Evolutionary conservation across 2,329 filamentous ascomycete genomes (phyloP).

Genomic region (Claviceps maximensis): DNA sequence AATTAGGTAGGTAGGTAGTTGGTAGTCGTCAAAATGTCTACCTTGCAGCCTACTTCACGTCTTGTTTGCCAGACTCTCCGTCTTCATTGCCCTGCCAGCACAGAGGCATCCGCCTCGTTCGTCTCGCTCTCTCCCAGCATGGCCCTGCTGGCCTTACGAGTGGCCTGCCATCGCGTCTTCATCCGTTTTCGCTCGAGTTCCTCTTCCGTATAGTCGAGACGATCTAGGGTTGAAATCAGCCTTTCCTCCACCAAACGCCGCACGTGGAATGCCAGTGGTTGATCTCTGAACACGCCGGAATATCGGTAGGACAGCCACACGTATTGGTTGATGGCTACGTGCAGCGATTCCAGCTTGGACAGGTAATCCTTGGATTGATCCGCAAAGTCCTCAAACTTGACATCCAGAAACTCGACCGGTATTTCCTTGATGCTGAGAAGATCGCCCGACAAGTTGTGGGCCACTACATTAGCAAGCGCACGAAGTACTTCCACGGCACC

Average conservation of each 20-base stretch:
- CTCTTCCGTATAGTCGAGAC: constrained; percentile 37
- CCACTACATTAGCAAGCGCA: constrained; percentile 56
- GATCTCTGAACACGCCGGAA: constrained; percentile 62
- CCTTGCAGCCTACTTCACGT: background rate
- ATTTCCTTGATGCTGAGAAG: constrained; percentile 60
- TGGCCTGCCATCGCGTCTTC: constrained; percentile 12
- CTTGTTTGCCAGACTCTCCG: background rate
- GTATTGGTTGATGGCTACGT: constrained; percentile 74
- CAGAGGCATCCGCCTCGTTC: constrained; percentile 6
- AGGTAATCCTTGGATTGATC: constrained; percentile 43
- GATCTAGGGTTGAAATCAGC: constrained; percentile 38
- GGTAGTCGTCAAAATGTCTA: background rate
- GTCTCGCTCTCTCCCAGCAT: constrained; percentile 8
- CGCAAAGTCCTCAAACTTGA: constrained; percentile 30
- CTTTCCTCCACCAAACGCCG: constrained; percentile 65
- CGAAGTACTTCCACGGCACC: constrained; percentile 38
- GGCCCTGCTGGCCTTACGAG: constrained; percentile 6
- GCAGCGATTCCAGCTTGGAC: constrained; percentile 57
- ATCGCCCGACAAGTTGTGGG: constrained; percentile 50
- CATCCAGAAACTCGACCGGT: constrained; percentile 61
- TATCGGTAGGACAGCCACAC: constrained; percentile 91
- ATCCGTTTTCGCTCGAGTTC: constrained; percentile 16
- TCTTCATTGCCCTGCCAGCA: constrained; percentile 1
- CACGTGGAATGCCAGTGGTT: constrained; percentile 64
- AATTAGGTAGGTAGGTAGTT: background rate